Conservation (phyloP, 2,329 filamentous ascomycete species). For the Phyllosticta capitalensis region DNA sequence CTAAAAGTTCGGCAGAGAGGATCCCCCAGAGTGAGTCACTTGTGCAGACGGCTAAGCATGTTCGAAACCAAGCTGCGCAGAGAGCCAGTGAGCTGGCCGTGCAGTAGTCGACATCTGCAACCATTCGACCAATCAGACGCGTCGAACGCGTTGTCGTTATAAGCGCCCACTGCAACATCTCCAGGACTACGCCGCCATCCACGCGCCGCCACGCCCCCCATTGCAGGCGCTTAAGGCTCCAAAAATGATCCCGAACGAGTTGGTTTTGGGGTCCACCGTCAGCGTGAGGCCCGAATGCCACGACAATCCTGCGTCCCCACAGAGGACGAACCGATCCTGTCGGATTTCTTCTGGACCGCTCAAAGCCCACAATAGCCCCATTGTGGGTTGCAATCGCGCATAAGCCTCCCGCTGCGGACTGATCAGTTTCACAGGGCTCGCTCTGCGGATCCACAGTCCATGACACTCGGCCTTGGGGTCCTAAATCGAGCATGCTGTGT, state of each 20-base stretch:
- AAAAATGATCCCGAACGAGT: background rate
- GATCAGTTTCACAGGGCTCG: constrained; percentile 5
- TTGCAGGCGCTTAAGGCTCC: background rate
- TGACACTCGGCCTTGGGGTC: constrained; percentile 10
- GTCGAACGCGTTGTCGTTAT: constrained; percentile 1
- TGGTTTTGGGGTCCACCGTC: background rate
- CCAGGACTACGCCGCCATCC: background rate
- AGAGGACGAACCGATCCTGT: background rate
- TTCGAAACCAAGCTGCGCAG: constrained; percentile 9
- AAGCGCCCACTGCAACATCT: background rate
- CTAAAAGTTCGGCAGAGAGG: background rate
- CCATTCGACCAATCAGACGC: constrained; percentile 4
- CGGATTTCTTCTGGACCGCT: background rate
- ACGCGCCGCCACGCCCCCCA: background rate
- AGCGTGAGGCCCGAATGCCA: background rate
- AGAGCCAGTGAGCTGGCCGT: constrained; percentile 10
- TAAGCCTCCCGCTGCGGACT: constrained; percentile 1
- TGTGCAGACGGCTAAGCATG: constrained; percentile 7
- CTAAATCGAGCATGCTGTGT: constrained; percentile 14
- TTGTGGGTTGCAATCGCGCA: constrained; percentile 8
- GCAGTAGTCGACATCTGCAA: constrained; percentile 1
- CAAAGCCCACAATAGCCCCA: constrained; percentile 8
- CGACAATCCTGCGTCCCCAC: background rate
- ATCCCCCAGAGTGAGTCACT: constrained; percentile 7
- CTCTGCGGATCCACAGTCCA: constrained; percentile 2